These are phyloP conservation scores for Telfairia occidentalis DNA, from an alignment of 331 rosid species.

Conservation along the genomic window DNA sequence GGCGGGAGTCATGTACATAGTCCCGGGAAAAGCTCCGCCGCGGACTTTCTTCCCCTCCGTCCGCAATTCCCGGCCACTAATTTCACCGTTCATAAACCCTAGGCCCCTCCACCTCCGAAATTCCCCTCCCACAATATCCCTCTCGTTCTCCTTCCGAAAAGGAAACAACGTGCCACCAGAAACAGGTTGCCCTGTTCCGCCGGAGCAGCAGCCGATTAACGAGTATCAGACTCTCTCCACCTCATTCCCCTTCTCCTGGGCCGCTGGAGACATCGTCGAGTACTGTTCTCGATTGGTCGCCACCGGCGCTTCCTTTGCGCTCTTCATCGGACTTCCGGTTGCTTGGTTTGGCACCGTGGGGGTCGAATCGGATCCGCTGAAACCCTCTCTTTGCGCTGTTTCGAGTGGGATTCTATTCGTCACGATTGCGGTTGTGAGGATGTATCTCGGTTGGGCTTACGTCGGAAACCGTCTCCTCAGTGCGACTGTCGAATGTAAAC, in stretches of 20 bases:
- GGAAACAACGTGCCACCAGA: slow-evolving; percentile 38
- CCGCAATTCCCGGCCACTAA: not conserved
- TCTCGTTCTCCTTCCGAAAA: slow-evolving; percentile 24
- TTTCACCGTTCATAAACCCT: slow-evolving; percentile 1
- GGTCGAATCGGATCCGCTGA: slow-evolving; percentile 56
- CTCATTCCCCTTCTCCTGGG: slow-evolving; percentile 87
- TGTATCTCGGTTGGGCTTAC: slow-evolving; percentile 97
- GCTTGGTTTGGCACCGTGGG: slow-evolving; percentile 69
- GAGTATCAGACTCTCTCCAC: slow-evolving; percentile 68
- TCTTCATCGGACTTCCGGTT: slow-evolving; percentile 69
- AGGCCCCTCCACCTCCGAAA: not conserved
- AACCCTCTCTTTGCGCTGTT: slow-evolving; percentile 40
- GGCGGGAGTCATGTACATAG: slow-evolving; percentile 18
- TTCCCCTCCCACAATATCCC: not conserved
- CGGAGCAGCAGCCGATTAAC: slow-evolving; percentile 70
- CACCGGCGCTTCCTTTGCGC: slow-evolving; percentile 59
- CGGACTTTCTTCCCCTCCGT: slow-evolving; percentile 11
- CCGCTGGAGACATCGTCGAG: slow-evolving; percentile 53
- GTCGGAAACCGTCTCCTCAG: slow-evolving; percentile 91
- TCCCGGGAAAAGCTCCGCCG: slow-evolving; percentile 9
- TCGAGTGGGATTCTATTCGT: slow-evolving; percentile 63
- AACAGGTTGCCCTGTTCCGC: slow-evolving; percentile 76
- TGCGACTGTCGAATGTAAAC: slow-evolving; percentile 86
- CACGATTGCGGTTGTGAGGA: slow-evolving; percentile 67
- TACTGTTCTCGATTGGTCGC: slow-evolving; percentile 50